Evolutionary conservation across 2,329 filamentous ascomycete genomes (phyloP).

Genomic region (Didymella lethalis): DNA sequence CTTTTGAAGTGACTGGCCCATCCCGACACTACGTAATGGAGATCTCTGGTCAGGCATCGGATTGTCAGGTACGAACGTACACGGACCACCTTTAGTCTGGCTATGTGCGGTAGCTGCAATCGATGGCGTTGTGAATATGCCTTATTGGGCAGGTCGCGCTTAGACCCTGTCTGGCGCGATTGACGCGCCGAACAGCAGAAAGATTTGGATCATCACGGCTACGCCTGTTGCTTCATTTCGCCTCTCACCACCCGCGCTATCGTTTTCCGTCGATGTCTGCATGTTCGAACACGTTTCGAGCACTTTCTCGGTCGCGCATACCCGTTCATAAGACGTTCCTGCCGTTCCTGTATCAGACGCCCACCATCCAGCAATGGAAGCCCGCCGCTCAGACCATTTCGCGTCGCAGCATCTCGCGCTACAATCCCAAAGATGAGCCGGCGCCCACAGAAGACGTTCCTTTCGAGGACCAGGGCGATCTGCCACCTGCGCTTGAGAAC

Average conservation of each 20-base stretch:
- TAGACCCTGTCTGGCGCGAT: slow-evolving; percentile 13
- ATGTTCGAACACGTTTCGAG: slow-evolving; percentile 42
- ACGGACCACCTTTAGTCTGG: not conserved
- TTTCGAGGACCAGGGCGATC: slow-evolving; percentile 51
- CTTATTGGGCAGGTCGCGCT: slow-evolving; percentile 13
- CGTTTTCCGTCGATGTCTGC: slow-evolving; percentile 39
- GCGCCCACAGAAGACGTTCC: slow-evolving; percentile 55
- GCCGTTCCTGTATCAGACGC: slow-evolving; percentile 77
- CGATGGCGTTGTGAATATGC: slow-evolving; percentile 8
- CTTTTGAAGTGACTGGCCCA: not conserved
- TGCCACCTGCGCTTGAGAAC: slow-evolving; percentile 32
- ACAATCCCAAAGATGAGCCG: slow-evolving; percentile 53
- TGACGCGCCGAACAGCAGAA: slow-evolving; percentile 5
- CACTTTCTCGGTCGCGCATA: slow-evolving; percentile 41
- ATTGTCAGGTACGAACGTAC: slow-evolving; percentile 1
- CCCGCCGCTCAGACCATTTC: slow-evolving; percentile 27
- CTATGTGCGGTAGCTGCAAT: slow-evolving; percentile 6
- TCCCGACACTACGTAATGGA: not conserved
- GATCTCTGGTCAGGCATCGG: not conserved
- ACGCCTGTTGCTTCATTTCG: slow-evolving; percentile 2
- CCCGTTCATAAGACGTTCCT: slow-evolving; percentile 56
- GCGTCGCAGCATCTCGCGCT: slow-evolving; percentile 34
- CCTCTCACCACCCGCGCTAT: not conserved
- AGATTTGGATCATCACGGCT: slow-evolving; percentile 12
- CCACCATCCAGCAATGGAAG: slow-evolving; percentile 62